Conservation (phyloP, 2,329 filamentous ascomycete genomes). For the Beauveria caledonica region DNA sequence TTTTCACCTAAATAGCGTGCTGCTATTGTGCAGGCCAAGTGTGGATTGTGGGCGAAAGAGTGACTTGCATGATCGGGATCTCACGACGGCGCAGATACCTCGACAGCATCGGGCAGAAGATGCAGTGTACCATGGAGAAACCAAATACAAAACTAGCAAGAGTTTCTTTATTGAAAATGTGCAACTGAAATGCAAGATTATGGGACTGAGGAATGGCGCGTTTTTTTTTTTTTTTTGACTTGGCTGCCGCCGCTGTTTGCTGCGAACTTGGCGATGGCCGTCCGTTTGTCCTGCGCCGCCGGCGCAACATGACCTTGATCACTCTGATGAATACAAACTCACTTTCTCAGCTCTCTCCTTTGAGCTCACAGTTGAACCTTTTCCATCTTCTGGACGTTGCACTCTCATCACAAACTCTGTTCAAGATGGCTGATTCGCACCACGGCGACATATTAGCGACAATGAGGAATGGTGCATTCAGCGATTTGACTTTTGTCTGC, state of each 20-base stretch:
- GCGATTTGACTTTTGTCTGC: not conserved
- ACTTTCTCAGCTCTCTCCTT: no score
- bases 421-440: not conserved
- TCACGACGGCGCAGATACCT: not conserved
- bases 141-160: not conserved
- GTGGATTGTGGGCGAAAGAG: no score
- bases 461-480: not conserved
- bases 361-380: no score
- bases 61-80: not conserved
- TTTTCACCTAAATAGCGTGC: no score
- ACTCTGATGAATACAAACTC: no score
- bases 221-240: no score
- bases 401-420: no score
- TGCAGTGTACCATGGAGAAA: not conserved
- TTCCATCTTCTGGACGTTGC: no score
- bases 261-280: not conserved
- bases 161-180: not conserved
- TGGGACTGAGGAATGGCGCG: not conserved
- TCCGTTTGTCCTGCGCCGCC: not conserved
- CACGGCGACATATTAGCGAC: not conserved
- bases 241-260: not conserved
- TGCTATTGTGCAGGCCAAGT: no score
- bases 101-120: not conserved
- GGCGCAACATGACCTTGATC: no score
- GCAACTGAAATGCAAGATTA: no score